Percentiles rank a stretch among this genome's conserved stretches.
phyloP scores from a whole-genome alignment of 257 asterid genomes.

The Jacaranda copaia region DNA sequence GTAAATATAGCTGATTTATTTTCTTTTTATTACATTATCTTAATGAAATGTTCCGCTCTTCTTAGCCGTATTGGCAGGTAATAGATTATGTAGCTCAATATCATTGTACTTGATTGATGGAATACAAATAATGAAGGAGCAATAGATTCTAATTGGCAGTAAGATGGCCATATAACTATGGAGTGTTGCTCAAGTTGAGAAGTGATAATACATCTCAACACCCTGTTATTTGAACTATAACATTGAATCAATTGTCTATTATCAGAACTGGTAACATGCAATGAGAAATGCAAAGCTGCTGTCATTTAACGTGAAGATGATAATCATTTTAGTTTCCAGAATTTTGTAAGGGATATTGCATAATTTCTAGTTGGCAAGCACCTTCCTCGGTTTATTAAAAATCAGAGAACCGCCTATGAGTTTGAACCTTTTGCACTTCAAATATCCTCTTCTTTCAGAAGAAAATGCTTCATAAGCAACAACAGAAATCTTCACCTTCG shows the following conservation, averaged over 20 bases:
- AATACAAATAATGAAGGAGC: conserved; percentile 12
- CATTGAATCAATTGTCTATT: background rate
- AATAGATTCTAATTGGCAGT: conserved; percentile 28
- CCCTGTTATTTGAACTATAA: conserved; percentile 16
- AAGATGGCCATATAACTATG: conserved; percentile 1
- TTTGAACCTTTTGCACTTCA: conserved; percentile 3
- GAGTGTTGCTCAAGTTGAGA: conserved; percentile 1
- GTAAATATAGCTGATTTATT: background rate
- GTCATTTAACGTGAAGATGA: conserved; percentile 6
- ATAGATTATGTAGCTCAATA: conserved; percentile 1
- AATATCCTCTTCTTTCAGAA: conserved; percentile 12
- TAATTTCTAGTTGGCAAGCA: conserved; percentile 26
- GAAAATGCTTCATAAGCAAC: conserved; percentile 21
- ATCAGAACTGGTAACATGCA: conserved; percentile 1
- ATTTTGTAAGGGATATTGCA: background rate
- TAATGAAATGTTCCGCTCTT: background rate
- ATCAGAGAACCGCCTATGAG: conserved; percentile 1
- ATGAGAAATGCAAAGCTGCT: background rate
- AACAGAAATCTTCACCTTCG: conserved; percentile 13
- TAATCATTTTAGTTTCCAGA: conserved; percentile 19
- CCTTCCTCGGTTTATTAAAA: background rate
- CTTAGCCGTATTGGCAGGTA: background rate
- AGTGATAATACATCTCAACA: conserved; percentile 4
- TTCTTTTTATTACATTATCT: background rate
- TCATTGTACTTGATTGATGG: conserved; percentile 22